These are phyloP conservation scores for Aureobasidium sp. DNA, from an alignment of 2,329 filamentous ascomycete genomes.

Conservation along the genomic window DNA sequence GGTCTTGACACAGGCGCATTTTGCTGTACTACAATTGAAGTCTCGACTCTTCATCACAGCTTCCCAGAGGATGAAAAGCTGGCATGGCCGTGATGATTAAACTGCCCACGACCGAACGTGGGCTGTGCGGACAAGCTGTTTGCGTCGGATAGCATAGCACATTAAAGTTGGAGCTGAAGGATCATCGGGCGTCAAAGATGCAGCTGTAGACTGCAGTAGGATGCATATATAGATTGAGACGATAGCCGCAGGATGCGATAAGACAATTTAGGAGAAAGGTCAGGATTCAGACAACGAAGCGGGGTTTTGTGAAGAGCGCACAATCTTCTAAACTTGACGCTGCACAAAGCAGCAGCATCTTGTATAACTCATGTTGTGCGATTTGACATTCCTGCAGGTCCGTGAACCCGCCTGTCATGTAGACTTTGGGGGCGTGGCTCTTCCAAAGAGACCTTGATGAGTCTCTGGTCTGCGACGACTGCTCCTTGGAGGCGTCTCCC, in stretches of 20 bases:
- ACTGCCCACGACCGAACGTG: background rate
- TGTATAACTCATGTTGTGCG: slow-evolving; percentile 5
- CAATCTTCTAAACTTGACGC: background rate
- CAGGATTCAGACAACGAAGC: too few relatives aligned
- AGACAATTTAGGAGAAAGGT: slow-evolving; percentile 10
- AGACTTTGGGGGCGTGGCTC: background rate
- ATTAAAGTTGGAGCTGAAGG: slow-evolving; percentile 7
- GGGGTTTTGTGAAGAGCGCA: background rate
- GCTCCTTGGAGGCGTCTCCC: background rate
- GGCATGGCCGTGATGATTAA: background rate
- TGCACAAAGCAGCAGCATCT: background rate
- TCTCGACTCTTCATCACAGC: background rate
- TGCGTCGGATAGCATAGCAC: background rate
- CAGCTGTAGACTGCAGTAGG: slow-evolving; percentile 7
- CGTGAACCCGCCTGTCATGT: background rate
- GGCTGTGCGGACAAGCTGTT: background rate
- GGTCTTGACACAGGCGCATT: slow-evolving; percentile 1
- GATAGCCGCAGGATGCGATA: slow-evolving; percentile 9
- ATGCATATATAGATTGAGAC: slow-evolving; percentile 7
- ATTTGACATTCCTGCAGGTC: background rate
- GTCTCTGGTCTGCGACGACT: background rate
- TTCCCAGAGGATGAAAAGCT: background rate
- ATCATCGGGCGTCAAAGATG: slow-evolving; percentile 2
- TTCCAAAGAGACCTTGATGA: background rate
- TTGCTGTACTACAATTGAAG: background rate